phyloP scores from a whole-genome alignment of 1,284 basidiomycete species.

The Inonotus obliquus region DNA sequence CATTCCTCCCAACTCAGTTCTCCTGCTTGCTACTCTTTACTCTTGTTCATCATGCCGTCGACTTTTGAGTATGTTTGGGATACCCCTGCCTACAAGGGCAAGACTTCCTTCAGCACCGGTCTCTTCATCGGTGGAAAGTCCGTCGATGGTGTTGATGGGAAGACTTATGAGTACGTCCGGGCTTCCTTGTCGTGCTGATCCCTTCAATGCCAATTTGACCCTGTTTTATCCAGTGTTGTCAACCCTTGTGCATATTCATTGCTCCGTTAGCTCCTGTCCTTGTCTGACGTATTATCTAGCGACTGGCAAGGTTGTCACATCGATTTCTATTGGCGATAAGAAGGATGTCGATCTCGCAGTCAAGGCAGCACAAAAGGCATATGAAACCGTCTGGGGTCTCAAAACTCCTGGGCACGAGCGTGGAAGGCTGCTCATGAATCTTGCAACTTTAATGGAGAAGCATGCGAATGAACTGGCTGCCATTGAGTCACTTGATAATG shows the following conservation, averaged over 20 bases:
- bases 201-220: neutral
- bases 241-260: slow-evolving; percentile 56
- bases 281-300: slow-evolving; percentile 30
- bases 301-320: slow-evolving; percentile 66
- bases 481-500: slow-evolving; percentile 79
- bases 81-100: slow-evolving; percentile 65
- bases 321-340: slow-evolving; percentile 62
- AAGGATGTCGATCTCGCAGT: slow-evolving; percentile 79
- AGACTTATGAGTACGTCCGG: slow-evolving; percentile 47
- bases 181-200: slow-evolving; percentile 31
- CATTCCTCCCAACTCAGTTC: neutral
- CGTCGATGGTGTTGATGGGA: slow-evolving; percentile 59
- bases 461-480: slow-evolving; percentile 71
- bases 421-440: slow-evolving; percentile 60
- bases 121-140: slow-evolving; percentile 84
- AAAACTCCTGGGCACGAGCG: slow-evolving; percentile 59
- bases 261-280: neutral
- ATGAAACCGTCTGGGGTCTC: slow-evolving; percentile 71
- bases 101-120: slow-evolving; percentile 64
- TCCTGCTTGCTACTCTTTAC: neutral
- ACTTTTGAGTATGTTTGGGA: slow-evolving; percentile 58
- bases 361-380: slow-evolving; percentile 73
- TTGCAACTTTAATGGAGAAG: slow-evolving; percentile 72
- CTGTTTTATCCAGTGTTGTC: slow-evolving; percentile 38
- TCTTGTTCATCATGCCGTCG: slow-evolving; percentile 26